Percentiles rank a stretch among this genome's conserved stretches.
Evolutionary conservation across 805 yeast genomes (phyloP).

Genomic region (Saccharomycopsis synnaedendra): DNA sequence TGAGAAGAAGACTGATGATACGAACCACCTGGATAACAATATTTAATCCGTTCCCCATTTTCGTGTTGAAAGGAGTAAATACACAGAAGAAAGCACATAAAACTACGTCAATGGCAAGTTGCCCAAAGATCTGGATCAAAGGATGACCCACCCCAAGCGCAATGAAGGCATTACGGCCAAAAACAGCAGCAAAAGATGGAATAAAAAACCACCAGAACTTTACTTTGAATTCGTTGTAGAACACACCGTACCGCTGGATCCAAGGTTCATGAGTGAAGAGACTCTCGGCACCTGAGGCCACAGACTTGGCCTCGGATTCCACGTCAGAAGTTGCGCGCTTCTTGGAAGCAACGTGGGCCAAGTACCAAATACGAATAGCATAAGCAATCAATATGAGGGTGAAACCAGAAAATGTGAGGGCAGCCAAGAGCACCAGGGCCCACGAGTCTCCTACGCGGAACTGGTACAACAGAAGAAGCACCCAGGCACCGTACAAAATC

Average conservation of each 20-base stretch:
- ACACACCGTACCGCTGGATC: constrained; percentile 22
- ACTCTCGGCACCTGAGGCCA: constrained; percentile 10
- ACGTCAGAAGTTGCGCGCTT: constrained; percentile 14
- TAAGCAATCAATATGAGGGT: constrained; percentile 18
- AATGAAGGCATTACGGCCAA: constrained; percentile 23
- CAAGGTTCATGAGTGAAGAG: constrained; percentile 22
- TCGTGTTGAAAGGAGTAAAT: constrained; percentile 21
- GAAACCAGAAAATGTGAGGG: constrained; percentile 20
- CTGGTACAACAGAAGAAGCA: constrained; percentile 22
- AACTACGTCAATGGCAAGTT: constrained; percentile 21
- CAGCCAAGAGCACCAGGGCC: constrained; percentile 22
- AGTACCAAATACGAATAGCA: constrained; percentile 19
- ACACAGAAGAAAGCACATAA: constrained; percentile 17
- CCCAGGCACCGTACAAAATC: constrained; percentile 25
- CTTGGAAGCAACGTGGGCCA: constrained; percentile 19
- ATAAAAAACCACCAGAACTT: constrained; percentile 25
- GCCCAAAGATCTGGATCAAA: constrained; percentile 23
- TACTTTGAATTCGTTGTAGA: constrained; percentile 23
- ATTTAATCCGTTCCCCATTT: constrained; percentile 22
- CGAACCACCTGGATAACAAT: constrained; percentile 21
- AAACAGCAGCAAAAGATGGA: constrained; percentile 17
- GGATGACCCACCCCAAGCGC: constrained; percentile 24
- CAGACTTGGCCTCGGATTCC: not conserved
- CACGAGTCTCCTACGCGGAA: constrained; percentile 23
- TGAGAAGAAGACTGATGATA: constrained; percentile 20